phyloP scores from a whole-genome alignment of 1,284 basidiomycete species.

The Malassezia arunalokei region DNA sequence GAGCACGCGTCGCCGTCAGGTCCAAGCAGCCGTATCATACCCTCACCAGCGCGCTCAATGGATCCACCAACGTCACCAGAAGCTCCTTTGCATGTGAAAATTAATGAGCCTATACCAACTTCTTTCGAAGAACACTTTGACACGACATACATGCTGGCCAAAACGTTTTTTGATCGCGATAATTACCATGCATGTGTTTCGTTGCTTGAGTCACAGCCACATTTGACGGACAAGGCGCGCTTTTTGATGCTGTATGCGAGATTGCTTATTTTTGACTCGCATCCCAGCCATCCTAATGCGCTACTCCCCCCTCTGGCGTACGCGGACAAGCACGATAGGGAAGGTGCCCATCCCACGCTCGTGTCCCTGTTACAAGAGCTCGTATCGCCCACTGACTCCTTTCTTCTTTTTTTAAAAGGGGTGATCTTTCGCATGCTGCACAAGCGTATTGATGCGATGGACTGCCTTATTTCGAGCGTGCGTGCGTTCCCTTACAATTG shows the following conservation, averaged over 20 bases:
- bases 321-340: slow-evolving; percentile 4
- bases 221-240: slow-evolving; percentile 51
- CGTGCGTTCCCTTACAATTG: slow-evolving; percentile 83
- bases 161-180: slow-evolving; percentile 62
- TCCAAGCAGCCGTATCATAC: neutral
- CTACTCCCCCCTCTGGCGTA: slow-evolving; percentile 18
- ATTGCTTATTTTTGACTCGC: slow-evolving; percentile 53
- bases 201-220: slow-evolving; percentile 19
- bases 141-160: slow-evolving; percentile 56
- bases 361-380: slow-evolving; percentile 33
- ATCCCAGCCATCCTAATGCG: slow-evolving; percentile 28
- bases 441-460: slow-evolving; percentile 59
- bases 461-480: slow-evolving; percentile 66
- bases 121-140: neutral
- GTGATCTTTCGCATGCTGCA: slow-evolving; percentile 39
- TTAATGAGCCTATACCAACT: neutral
- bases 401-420: slow-evolving; percentile 41
- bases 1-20: slow-evolving; percentile 1
- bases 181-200: slow-evolving; percentile 66
- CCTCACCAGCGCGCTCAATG: neutral
- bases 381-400: slow-evolving; percentile 27
- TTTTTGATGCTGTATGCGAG: slow-evolving; percentile 71
- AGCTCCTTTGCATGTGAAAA: neutral
- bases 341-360: slow-evolving; percentile 11
- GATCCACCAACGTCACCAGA: slow-evolving; percentile 2